phyloP scores from a whole-genome alignment of 345 rosid species.

The Camelina hispida region DNA sequence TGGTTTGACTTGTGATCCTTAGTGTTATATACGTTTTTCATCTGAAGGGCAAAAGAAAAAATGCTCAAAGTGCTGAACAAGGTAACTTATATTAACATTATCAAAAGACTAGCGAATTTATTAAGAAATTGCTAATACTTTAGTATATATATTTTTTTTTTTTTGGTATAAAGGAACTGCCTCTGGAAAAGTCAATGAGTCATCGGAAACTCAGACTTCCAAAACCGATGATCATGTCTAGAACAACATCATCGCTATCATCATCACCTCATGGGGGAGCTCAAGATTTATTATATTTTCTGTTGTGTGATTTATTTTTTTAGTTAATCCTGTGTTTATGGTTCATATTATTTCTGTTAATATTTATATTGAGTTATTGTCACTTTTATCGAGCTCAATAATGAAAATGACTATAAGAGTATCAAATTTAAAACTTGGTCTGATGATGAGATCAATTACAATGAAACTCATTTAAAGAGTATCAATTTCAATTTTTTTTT shows the following conservation, averaged over 20 bases:
- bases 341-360: too few relatives aligned
- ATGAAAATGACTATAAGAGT: background rate
- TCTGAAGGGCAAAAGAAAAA: slow-evolving; percentile 8
- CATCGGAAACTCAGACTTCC: slow-evolving; percentile 10
- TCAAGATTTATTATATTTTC: too few relatives aligned
- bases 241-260: background rate
- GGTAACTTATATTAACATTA: slow-evolving; percentile 1
- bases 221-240: slow-evolving; percentile 29
- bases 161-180: background rate
- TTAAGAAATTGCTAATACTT: background rate
- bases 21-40: slow-evolving; percentile 5
- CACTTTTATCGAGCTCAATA: too few relatives aligned
- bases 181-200: background rate
- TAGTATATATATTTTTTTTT: background rate
- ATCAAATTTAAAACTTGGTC: background rate
- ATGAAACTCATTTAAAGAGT: background rate
- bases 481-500: too few relatives aligned
- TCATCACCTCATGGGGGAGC: background rate
- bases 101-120: background rate
- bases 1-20: slow-evolving; percentile 8
- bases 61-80: slow-evolving; percentile 13
- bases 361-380: background rate
- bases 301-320: background rate
- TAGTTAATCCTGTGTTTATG: background rate
- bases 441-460: too few relatives aligned